phyloP scores from a whole-genome alignment of 2,329 filamentous ascomycete species.

The Phyllosticta citribraziliensis region DNA sequence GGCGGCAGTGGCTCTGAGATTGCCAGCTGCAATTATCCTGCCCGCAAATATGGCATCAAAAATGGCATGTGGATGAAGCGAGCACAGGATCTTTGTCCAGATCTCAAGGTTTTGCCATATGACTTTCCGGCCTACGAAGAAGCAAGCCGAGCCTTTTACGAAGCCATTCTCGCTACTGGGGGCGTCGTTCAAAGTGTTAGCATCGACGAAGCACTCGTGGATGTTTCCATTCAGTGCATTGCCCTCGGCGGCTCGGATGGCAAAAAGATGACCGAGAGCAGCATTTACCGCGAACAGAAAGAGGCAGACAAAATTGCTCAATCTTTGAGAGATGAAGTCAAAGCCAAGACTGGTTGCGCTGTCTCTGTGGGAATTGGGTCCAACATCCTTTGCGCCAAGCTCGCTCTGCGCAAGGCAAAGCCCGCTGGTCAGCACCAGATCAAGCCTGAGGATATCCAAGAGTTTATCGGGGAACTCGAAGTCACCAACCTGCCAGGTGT shows the following conservation, averaged over 20 bases:
- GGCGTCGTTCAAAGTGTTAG: slow-evolving; percentile 92
- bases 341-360: slow-evolving; percentile 66
- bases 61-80: slow-evolving; percentile 99
- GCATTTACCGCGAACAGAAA: slow-evolving; percentile 66
- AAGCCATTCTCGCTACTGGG: slow-evolving; percentile 66
- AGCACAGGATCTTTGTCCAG: slow-evolving; percentile 71
- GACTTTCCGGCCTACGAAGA: slow-evolving; percentile 94
- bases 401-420: slow-evolving; percentile 84
- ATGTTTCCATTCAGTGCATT: slow-evolving; percentile 64
- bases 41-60: slow-evolving; percentile 75
- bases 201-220: slow-evolving; percentile 87
- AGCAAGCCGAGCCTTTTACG: slow-evolving; percentile 80
- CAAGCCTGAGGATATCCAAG: slow-evolving; percentile 67
- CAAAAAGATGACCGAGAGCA: slow-evolving; percentile 54
- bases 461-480: slow-evolving; percentile 65
- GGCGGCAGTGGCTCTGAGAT: slow-evolving; percentile 83
- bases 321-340: slow-evolving; percentile 58
- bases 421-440: slow-evolving; percentile 88
- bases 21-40: slow-evolving; percentile 93
- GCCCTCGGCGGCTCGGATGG: slow-evolving; percentile 57
- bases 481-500: slow-evolving; percentile 83
- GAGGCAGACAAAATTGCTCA: slow-evolving; percentile 64
- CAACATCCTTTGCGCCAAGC: slow-evolving; percentile 84
- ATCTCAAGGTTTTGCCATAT: slow-evolving; percentile 84
- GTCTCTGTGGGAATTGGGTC: slow-evolving; percentile 88